Percentiles rank a stretch among this genome's conserved stretches.
These are phyloP conservation scores for Pythium vanterpoolii DNA, from an alignment of 352 stramenopile species.

Conservation along the genomic window DNA sequence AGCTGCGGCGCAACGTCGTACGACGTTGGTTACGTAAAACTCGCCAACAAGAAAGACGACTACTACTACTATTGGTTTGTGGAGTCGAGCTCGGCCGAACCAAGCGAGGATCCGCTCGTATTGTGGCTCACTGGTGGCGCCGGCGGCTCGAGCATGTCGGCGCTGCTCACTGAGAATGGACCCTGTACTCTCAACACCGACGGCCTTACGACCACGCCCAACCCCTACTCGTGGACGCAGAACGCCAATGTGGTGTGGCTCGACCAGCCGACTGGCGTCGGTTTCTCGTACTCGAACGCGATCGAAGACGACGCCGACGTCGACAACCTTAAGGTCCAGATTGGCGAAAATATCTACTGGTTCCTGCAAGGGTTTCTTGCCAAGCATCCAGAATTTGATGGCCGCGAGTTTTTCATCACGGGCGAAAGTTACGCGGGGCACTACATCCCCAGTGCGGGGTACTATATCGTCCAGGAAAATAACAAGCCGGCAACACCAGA, in stretches of 20 bases:
- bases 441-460: constrained; percentile 41
- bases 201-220: neutral
- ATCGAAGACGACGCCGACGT: neutral
- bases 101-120: constrained; percentile 43
- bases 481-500: constrained; percentile 27
- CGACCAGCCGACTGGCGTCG: constrained; percentile 39
- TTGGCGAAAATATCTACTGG: constrained; percentile 44
- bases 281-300: no score
- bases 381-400: constrained; percentile 40
- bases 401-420: constrained; percentile 44
- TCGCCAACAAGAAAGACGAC: constrained; percentile 33
- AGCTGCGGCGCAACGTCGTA: constrained; percentile 32
- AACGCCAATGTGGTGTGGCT: constrained; percentile 47
- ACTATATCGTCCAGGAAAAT: constrained; percentile 39
- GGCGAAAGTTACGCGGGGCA: constrained; percentile 64
- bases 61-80: constrained; percentile 77
- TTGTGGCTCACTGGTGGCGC: constrained; percentile 62
- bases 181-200: constrained; percentile 37
- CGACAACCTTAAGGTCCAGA: constrained; percentile 13
- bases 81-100: constrained; percentile 36
- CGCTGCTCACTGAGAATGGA: constrained; percentile 52
- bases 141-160: constrained; percentile 32
- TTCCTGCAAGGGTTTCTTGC: constrained; percentile 53
- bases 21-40: constrained; percentile 4
- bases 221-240: neutral